phyloP scores from a whole-genome alignment of 2,329 filamentous ascomycete genomes.

The Alternaria ventricosa region DNA sequence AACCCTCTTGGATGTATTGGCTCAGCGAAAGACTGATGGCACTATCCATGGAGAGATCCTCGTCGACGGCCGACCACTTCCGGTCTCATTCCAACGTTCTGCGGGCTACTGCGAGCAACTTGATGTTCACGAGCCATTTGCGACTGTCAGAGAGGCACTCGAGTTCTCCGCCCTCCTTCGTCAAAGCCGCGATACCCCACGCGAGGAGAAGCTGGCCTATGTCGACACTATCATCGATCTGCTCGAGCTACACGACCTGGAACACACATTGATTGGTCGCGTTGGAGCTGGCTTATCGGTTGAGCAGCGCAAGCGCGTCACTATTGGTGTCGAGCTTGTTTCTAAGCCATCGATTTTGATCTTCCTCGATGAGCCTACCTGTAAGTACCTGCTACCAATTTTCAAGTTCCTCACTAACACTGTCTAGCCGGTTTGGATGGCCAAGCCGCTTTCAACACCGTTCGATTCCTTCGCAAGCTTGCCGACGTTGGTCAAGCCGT shows the following conservation, averaged over 20 bases:
- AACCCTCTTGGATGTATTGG: slow-evolving; percentile 42
- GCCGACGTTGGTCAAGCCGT: slow-evolving; percentile 80
- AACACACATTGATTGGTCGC: slow-evolving; percentile 34
- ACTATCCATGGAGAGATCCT: slow-evolving; percentile 36
- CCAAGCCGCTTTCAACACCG: slow-evolving; percentile 74
- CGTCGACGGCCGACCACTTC: slow-evolving; percentile 36
- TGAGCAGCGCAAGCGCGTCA: slow-evolving; percentile 68
- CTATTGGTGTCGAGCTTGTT: slow-evolving; percentile 65
- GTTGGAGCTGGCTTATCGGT: slow-evolving; percentile 40
- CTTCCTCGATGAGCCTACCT: slow-evolving; percentile 78
- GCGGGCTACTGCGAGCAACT: slow-evolving; percentile 45
- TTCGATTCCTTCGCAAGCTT: slow-evolving; percentile 74
- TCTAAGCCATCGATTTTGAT: slow-evolving; percentile 68
- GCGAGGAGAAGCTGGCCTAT: slow-evolving; percentile 34
- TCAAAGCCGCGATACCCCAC: slow-evolving; percentile 27
- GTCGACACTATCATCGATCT: slow-evolving; percentile 38
- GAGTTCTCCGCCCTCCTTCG: slow-evolving; percentile 41
- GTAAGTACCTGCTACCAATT: slow-evolving; percentile 31
- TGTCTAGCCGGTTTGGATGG: slow-evolving; percentile 65
- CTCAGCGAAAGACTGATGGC: slow-evolving; percentile 37
- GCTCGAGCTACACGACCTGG: slow-evolving; percentile 33
- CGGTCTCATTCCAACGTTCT: slow-evolving; percentile 39
- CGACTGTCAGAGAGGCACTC: slow-evolving; percentile 39
- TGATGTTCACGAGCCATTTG: slow-evolving; percentile 37
- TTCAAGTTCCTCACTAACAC: not conserved